Evolutionary conservation across 169 alveolate genomes (phyloP).

Genomic region (Plasmodium reichenowi): DNA sequence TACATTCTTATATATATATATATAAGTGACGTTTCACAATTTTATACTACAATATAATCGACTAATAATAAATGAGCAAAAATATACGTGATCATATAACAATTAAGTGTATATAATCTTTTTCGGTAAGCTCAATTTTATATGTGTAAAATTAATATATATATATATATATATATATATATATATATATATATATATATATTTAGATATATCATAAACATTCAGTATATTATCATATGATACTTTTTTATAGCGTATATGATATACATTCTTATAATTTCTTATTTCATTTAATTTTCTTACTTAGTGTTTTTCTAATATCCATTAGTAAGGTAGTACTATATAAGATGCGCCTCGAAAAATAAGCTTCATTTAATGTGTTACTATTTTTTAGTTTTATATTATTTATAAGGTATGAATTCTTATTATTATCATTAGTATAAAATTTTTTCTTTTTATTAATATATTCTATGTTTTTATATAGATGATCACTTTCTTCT

Average conservation of each 20-base stretch:
- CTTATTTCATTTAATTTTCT: not conserved
- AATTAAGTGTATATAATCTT: too few relatives aligned
- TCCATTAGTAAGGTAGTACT: slow-evolving; percentile 24
- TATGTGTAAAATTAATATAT: too few relatives aligned
- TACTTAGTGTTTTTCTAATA: slow-evolving; percentile 49
- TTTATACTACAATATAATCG: too few relatives aligned
- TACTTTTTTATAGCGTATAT: not conserved
- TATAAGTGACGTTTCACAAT: too few relatives aligned
- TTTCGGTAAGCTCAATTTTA: too few relatives aligned
- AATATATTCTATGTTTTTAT: slow-evolving; percentile 15
- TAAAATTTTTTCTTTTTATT: slow-evolving; percentile 23
- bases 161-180: not conserved
- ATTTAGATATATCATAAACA: not conserved
- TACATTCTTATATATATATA: too few relatives aligned
- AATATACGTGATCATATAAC: too few relatives aligned
- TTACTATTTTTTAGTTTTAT: slow-evolving; percentile 4
- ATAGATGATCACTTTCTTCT: slow-evolving; percentile 7
- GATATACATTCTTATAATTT: not conserved
- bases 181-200: not conserved
- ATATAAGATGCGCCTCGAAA: not conserved
- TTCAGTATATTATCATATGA: not conserved
- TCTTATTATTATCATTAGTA: not conserved
- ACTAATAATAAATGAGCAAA: too few relatives aligned
- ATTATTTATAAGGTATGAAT: slow-evolving; percentile 3
- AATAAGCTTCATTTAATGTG: slow-evolving; percentile 3